phyloP scores from a whole-genome alignment of 2,329 filamentous ascomycete genomes.

The Trichoderma cornu-damae region DNA sequence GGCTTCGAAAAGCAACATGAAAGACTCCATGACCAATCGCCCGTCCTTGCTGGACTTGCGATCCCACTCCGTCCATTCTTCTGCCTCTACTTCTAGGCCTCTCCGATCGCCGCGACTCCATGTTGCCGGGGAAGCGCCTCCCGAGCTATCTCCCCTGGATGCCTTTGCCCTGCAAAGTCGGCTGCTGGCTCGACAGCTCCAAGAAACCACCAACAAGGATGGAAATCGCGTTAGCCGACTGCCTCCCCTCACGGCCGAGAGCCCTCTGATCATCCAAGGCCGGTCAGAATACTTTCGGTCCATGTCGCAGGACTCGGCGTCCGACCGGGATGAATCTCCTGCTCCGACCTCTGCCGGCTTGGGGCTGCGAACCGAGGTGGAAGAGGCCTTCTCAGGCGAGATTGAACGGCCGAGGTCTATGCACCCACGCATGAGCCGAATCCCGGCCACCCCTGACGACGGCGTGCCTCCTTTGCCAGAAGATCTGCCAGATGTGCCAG shows the following conservation, averaged over 20 bases:
- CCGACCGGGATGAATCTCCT: constrained; percentile 37
- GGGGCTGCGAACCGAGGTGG: constrained; percentile 51
- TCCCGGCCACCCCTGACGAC: constrained; percentile 48
- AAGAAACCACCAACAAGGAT: constrained; percentile 62
- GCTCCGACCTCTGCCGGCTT: constrained; percentile 30
- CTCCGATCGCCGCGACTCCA: constrained; percentile 69
- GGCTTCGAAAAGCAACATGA: constrained; percentile 3
- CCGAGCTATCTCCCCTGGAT: constrained; percentile 88
- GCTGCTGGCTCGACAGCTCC: constrained; percentile 77
- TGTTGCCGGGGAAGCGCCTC: constrained; percentile 74
- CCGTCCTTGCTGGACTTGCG: constrained; percentile 57
- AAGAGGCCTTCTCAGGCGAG: constrained; percentile 48
- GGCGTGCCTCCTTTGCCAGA: constrained; percentile 43
- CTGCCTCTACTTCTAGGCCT: constrained; percentile 43
- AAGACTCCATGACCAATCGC: constrained; percentile 46
- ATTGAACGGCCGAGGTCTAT: constrained; percentile 61
- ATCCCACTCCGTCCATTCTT: constrained; percentile 51
- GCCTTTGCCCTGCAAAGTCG: constrained; percentile 91
- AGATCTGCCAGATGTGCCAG: constrained; percentile 42
- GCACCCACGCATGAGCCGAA: constrained; percentile 67
- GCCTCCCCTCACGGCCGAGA: constrained; percentile 75
- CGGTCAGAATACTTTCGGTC: constrained; percentile 79
- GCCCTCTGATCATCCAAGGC: constrained; percentile 68
- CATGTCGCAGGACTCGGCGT: constrained; percentile 57
- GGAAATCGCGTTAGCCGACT: constrained; percentile 80